Base-by-base conservation (phyloP, 331 rosid species). In the Stylosanthes scabra region DNA sequence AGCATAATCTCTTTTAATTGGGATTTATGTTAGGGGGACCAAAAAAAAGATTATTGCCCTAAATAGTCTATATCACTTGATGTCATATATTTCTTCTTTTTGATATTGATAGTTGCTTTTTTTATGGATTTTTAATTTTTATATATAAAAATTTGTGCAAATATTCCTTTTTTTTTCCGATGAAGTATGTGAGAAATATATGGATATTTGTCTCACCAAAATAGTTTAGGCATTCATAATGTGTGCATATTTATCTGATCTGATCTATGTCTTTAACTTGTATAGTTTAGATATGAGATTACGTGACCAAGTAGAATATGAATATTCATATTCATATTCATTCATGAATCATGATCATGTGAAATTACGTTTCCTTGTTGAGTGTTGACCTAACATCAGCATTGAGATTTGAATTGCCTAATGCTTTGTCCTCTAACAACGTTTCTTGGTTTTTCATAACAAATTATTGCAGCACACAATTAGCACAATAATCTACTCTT, bases 381-480 rank as follows among this genome's bases (percentile, higher is more conserved):
- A 39, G 20, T 11, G 41, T 16, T 28, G 10, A 70, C 55, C 44
- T 0, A 57, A 60, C 69, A 47, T 31, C 15, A 63, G 20, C 52
- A 51, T 9, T 41, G 65, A 64, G 71, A 74, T 54, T 57, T 41
- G 11, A 58, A 57, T 40, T 60, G 67, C 59, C 50, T 50, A 45
- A 73, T 73, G 72, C 39, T 74, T 4, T 42, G 66, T 59, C 57
- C 72, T 67, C 31, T 80, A 67, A 13, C 44, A 67, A 13, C 44
- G 44, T 67, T 42, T 69, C 64, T 47, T 74, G 67, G 20, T 58
- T 68, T 59, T 54, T 72, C 68, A 31, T 5, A 34, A 10, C 7
- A 34, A 10, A 11, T 59, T 12, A 55, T 59, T 59, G 41, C 11
- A 20, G 62, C 50, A 55, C 68, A 14, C 11, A 45, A 39, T 55